Conservation (phyloP, 768 basidiomycete species). For the Trametes punicea region DNA sequence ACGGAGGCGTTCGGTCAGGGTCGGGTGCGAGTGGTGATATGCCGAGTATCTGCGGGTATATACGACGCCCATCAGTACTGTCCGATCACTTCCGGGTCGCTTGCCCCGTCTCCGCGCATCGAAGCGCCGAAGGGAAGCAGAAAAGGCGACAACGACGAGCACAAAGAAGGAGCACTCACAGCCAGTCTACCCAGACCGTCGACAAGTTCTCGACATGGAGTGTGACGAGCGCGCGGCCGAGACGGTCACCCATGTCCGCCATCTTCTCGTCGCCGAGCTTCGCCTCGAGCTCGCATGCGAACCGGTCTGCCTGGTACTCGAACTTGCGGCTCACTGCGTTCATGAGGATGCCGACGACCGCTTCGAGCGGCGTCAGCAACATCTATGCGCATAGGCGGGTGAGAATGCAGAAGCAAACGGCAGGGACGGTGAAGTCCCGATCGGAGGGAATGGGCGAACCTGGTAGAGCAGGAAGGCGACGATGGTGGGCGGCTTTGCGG, state of each 20-base stretch:
- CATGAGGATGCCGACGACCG: conserved; percentile 66
- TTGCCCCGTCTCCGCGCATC: too few relatives aligned
- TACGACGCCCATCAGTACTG: neutral
- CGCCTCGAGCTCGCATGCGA: conserved; percentile 71
- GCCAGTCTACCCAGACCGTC: conserved; percentile 92
- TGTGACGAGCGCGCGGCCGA: conserved; percentile 77
- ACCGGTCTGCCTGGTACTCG: conserved; percentile 92
- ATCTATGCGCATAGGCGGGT: conserved; percentile 41
- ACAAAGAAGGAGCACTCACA: conserved; percentile 45
- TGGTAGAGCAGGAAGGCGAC: conserved; percentile 88
- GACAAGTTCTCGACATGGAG: conserved; percentile 92
- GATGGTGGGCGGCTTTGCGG: conserved; percentile 71
- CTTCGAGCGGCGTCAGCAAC: conserved; percentile 78
- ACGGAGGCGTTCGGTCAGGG: conserved; percentile 83
- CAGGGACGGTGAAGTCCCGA: too few relatives aligned
- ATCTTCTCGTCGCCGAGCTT: conserved; percentile 49
- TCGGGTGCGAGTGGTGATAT: conserved; percentile 96
- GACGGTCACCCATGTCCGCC: conserved; percentile 82
- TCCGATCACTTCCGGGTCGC: too few relatives aligned
- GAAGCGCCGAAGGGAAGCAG: too few relatives aligned
- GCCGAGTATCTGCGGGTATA: conserved; percentile 71
- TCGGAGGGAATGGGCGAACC: conserved; percentile 31
- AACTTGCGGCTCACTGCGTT: conserved; percentile 83
- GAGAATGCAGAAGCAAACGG: neutral
- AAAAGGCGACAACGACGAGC: neutral